Conservation (phyloP, 2,329 filamentous ascomycete species). For the Aspergillus sp. region DNA sequence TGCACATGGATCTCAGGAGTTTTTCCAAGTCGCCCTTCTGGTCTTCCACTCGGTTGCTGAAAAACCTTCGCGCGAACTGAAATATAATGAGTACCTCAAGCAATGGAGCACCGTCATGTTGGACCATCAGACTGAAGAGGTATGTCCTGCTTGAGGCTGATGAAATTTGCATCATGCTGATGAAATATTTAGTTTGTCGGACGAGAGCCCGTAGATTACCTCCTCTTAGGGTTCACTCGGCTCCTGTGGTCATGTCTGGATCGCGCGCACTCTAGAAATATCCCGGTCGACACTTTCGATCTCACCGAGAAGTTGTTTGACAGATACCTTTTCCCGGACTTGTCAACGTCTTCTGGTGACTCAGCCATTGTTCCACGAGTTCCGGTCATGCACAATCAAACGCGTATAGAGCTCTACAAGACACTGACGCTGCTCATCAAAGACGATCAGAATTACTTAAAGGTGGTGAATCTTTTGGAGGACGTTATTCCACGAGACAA, state of each 20-base stretch:
- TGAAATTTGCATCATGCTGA: conserved; percentile 9
- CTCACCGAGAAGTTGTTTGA: conserved; percentile 52
- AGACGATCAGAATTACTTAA: conserved; percentile 42
- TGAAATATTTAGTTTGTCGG: conserved; percentile 36
- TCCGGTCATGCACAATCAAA: conserved; percentile 49
- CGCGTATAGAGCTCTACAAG: conserved; percentile 55
- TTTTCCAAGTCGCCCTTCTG: conserved; percentile 39
- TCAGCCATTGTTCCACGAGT: conserved; percentile 28
- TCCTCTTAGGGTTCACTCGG: conserved; percentile 38
- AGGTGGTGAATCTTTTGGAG: conserved; percentile 48
- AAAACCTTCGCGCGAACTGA: conserved; percentile 29
- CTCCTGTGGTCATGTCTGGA: conserved; percentile 39
- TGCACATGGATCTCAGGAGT: conserved; percentile 37
- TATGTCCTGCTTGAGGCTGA: conserved; percentile 12
- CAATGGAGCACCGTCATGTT: conserved; percentile 40
- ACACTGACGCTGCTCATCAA: conserved; percentile 54
- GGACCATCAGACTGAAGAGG: conserved; percentile 38
- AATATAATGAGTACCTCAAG: conserved; percentile 35
- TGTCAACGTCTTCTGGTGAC: conserved; percentile 27
- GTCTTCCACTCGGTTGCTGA: conserved; percentile 39
- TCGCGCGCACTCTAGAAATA: conserved; percentile 27
- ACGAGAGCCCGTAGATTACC: conserved; percentile 37
- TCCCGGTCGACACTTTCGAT: conserved; percentile 29
- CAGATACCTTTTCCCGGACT: conserved; percentile 59
- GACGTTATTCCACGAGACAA: conserved; percentile 52